These are phyloP conservation scores for Cystobasidium ongulense DNA, from an alignment of 768 basidiomycete genomes.

Conservation along the genomic window DNA sequence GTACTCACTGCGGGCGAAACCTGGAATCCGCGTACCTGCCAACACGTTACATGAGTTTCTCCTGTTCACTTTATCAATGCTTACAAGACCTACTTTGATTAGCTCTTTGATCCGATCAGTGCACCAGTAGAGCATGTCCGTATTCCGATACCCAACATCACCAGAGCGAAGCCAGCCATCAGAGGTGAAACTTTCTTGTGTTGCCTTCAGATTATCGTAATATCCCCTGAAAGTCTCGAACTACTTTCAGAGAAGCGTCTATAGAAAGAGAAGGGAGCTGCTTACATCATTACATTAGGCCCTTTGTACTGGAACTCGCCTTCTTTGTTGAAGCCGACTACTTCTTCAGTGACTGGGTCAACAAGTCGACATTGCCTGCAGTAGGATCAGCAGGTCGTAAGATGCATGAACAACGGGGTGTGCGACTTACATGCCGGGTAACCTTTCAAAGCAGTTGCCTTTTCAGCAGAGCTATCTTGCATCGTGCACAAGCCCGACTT, in stretches of 20 bases:
- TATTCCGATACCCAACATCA: constrained; percentile 17
- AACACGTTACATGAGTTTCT: not conserved
- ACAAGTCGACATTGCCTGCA: constrained; percentile 1
- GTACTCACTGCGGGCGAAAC: constrained; percentile 1
- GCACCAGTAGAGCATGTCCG: constrained; percentile 15
- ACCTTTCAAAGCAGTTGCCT: not conserved
- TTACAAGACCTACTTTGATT: not conserved
- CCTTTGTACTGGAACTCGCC: constrained; percentile 10
- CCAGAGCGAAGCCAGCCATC: constrained; percentile 30
- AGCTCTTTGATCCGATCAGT: constrained; percentile 1
- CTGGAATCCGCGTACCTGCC: not conserved
- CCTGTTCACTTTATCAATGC: not conserved
- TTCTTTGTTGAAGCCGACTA: not conserved
- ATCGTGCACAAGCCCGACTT: not conserved
- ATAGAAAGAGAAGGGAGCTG: not conserved
- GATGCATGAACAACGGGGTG: not conserved
- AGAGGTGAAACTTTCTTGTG: constrained; percentile 2
- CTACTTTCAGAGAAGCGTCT: too few relatives aligned
- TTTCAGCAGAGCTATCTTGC: not conserved
- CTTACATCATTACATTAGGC: not conserved
- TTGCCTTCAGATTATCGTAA: constrained; percentile 32
- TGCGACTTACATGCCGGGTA: not conserved
- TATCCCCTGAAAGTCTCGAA: constrained; percentile 45
- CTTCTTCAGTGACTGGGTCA: not conserved
- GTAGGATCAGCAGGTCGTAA: not conserved